Conservation (phyloP, 139 green algal species). For the Coccomyxa sp. region DNA sequence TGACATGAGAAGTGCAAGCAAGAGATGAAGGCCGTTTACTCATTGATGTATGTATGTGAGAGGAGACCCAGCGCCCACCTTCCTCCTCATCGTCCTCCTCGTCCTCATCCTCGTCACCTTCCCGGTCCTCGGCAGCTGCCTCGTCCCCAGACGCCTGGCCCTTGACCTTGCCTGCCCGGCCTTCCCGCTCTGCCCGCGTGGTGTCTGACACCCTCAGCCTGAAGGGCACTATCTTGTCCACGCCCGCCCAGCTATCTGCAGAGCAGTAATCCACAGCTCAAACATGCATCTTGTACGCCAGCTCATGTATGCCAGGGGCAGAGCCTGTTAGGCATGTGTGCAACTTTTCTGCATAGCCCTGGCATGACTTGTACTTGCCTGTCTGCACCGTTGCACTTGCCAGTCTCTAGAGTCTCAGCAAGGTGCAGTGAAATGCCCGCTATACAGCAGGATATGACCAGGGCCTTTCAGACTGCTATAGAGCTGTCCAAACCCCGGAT, state of each 20-base stretch:
- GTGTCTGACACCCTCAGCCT: conserved; percentile 32
- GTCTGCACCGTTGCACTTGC: not conserved
- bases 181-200: conserved; percentile 38
- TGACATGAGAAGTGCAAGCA: no score
- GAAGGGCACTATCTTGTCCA: conserved; percentile 58
- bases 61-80: not conserved
- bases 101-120: conserved; percentile 14
- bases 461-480: not conserved
- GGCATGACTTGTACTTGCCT: not conserved
- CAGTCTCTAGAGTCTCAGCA: not conserved
- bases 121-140: conserved; percentile 1
- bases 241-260: conserved; percentile 79
- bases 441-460: not conserved
- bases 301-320: no score
- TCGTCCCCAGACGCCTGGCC: conserved; percentile 3
- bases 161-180: conserved; percentile 18
- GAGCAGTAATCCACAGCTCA: not conserved
- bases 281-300: not conserved
- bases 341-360: no score
- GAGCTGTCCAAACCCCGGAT: not conserved
- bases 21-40: no score
- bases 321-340: no score
- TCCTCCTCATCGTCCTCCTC: conserved; percentile 34
- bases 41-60: not conserved
- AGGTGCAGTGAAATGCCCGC: not conserved